Base-by-base conservation (phyloP, 2,329 filamentous ascomycete species). In the Coniella lustricola region DNA sequence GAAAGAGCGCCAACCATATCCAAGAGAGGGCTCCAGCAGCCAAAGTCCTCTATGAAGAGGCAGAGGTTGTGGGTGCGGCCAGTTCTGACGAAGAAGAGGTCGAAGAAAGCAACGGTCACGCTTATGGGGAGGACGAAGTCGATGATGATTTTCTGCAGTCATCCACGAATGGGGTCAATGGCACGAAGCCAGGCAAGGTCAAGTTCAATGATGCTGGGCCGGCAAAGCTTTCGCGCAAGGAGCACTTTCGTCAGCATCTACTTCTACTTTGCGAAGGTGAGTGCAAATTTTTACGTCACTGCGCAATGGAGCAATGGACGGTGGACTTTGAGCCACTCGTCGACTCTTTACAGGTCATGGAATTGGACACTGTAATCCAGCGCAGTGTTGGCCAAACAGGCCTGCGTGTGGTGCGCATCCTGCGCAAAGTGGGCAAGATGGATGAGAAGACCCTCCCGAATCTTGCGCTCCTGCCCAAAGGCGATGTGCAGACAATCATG, bases 381-480 rank as follows among this genome's bases (percentile, higher is more conserved):
- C 81, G 88, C 45, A 80, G 81, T 2, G 90, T 88, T 57, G 90
- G 89, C 7, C 77, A 79, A 7, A 74, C 85, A 40, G 89, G 89
- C 1, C 76, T 91, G 16, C 86, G 91, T 8, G 73, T 98, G n/a
- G 78, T 90, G 17, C 85, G 89, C 17, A 89, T 97, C 48, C 76
- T 98, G 17, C 79, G 85, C 34, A 83, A 86, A 50, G 89, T 90
- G 61, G 93, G 93, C 46, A 95, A 93, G 62, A 74, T 97, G n/a
- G 91, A 97, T 56, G 93, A 98, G 66, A 95, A 94, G 66, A 84
- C 87, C 52, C 75, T 96, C 12, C 85, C 87, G 33, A 82, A 83
- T 43, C 76, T 90, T 48, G 87, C 86, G 46, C 78, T 98, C 52
- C 84, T 96, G 72, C 85, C 85, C 49, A 87, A 91, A 59, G 82